A percentile compares a stretch with the other conserved stretches of the same genome.
Conservation (phyloP, 2,329 filamentous ascomycete species). For the Stagonosporopsis vannaccii region DNA sequence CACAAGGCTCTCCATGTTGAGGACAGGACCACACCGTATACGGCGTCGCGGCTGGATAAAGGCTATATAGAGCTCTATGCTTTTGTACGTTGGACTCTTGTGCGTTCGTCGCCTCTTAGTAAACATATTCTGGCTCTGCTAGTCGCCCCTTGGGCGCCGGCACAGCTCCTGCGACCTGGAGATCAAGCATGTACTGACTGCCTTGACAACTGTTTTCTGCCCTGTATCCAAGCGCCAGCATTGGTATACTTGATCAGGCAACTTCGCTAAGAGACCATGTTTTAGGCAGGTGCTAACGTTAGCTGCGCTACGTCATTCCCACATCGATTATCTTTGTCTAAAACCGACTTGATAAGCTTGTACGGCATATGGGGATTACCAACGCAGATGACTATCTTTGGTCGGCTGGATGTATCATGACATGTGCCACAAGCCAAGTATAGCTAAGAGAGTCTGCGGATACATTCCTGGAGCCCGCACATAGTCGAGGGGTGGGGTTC, state of each 20-base stretch:
- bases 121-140: not conserved
- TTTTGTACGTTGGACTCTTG: not conserved
- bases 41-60: too few species aligned
- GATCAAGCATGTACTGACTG: not conserved
- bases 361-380: constrained; percentile 18
- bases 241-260: not conserved
- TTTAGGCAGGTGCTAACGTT: constrained; percentile 26
- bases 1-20: not conserved
- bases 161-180: not conserved
- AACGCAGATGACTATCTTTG: constrained; percentile 20
- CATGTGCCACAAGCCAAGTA: constrained; percentile 2
- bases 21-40: not conserved
- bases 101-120: not conserved
- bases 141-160: not conserved
- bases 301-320: constrained; percentile 25
- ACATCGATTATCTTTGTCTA: constrained; percentile 30
- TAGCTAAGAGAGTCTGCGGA: not conserved
- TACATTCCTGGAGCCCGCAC: not conserved
- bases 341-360: constrained; percentile 26
- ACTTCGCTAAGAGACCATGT: constrained; percentile 1
- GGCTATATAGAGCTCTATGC: not conserved
- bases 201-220: not conserved
- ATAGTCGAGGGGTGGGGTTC: not conserved
- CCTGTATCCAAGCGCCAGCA: not conserved
- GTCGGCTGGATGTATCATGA: not conserved